Percentiles rank a stretch among this genome's conserved stretches.
These are phyloP conservation scores for Apostasia ramifera DNA, from an alignment of 106 monocot species.

Conservation along the genomic window DNA sequence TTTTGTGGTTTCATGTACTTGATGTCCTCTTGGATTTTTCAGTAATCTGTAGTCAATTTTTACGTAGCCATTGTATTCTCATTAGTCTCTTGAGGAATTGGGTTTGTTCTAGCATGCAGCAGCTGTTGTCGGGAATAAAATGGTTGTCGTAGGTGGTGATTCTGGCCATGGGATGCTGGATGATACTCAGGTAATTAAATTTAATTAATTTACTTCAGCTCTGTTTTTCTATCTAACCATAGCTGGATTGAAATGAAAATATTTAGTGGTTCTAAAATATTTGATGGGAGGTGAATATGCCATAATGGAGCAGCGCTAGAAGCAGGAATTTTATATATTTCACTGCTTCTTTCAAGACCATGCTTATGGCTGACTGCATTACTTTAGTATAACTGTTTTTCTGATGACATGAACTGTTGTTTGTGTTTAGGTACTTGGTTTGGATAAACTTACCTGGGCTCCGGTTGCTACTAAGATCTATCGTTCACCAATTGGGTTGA, in stretches of 20 bases:
- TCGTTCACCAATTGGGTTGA: conserved; percentile 53
- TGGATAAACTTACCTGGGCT: conserved; percentile 82
- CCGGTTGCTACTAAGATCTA: conserved; percentile 48
- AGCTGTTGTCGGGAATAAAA: conserved; percentile 70
- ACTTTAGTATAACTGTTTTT: no score
- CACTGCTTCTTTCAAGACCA: no score
- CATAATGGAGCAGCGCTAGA: background rate
- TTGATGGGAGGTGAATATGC: background rate
- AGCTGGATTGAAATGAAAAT: background rate
- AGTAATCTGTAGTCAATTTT: no score
- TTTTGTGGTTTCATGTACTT: no score
- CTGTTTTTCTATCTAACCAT: background rate
- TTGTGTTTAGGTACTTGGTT: conserved; percentile 64
- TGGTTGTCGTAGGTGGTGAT: conserved; percentile 97
- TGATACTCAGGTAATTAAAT: conserved; percentile 66
- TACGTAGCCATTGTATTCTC: no score
- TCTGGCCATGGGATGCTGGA: conserved; percentile 66
- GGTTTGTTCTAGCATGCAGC: conserved; percentile 66
- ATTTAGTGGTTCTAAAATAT: background rate
- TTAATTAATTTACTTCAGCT: background rate
- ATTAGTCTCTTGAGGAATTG: background rate
- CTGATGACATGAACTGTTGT: background rate
- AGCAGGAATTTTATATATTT: background rate
- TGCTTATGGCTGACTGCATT: no score
- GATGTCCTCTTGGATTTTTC: no score